Percentiles rank a stretch among this genome's conserved stretches.
Evolutionary conservation across 805 yeast species (phyloP).

Genomic region (Saccharomycopsis sp.): DNA sequence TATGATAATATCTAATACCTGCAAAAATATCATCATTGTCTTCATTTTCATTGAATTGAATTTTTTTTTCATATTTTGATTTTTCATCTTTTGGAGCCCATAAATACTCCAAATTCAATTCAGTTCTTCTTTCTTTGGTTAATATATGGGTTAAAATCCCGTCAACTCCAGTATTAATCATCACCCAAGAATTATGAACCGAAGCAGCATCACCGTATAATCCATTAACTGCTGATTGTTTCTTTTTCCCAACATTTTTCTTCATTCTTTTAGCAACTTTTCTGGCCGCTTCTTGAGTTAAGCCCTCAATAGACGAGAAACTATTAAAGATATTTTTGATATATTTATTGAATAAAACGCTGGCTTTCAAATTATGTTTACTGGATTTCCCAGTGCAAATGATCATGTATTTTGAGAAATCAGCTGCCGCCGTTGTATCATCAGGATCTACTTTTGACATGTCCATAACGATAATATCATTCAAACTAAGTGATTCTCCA

Average conservation of each 20-base stretch:
- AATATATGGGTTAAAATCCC: slow-evolving; percentile 62
- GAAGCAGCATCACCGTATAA: slow-evolving; percentile 37
- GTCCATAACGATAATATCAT: slow-evolving; percentile 55
- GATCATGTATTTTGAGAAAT: slow-evolving; percentile 40
- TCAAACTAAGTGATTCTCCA: slow-evolving; percentile 53
- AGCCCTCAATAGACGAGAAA: slow-evolving; percentile 59
- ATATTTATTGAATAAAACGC: slow-evolving; percentile 42
- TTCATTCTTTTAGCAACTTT: slow-evolving; percentile 41
- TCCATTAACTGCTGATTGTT: slow-evolving; percentile 40
- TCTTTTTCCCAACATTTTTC: slow-evolving; percentile 42
- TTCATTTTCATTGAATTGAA: slow-evolving; percentile 1
- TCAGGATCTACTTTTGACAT: slow-evolving; percentile 32
- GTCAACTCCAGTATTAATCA: slow-evolving; percentile 57
- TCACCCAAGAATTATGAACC: slow-evolving; percentile 68
- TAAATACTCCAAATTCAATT: slow-evolving; percentile 59
- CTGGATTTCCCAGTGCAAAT: slow-evolving; percentile 69
- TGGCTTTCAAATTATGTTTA: slow-evolving; percentile 66
- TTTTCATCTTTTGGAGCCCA: slow-evolving; percentile 42
- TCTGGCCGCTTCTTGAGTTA: slow-evolving; percentile 45
- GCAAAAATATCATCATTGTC: slow-evolving; percentile 30
- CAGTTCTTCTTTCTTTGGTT: slow-evolving; percentile 57
- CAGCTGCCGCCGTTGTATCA: slow-evolving; percentile 30
- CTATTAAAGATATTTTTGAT: slow-evolving; percentile 42
- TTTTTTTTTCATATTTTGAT: slow-evolving; percentile 20
- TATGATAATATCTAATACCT: slow-evolving; percentile 36